Evolutionary conservation across 345 rosid genomes (phyloP), one percentile per base, ranked within the genome.

Genomic region (Barbarea vulgaris): DNA sequence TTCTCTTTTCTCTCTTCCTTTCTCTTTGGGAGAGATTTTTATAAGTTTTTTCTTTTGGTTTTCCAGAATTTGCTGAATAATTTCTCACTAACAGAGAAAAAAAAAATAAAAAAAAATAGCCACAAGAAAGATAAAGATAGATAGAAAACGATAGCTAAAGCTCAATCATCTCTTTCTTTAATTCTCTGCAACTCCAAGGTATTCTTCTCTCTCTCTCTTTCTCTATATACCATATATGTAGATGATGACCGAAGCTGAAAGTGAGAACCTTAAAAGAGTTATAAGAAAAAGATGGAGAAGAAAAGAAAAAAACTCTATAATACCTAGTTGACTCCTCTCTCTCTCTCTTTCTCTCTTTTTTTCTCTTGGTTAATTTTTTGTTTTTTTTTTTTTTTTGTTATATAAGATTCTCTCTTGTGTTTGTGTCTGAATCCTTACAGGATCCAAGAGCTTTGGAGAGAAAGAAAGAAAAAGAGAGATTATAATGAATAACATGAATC

Each of bases 141-240:
- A 82, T 42, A 81, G 80, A 82, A 84, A 87, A 87, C 83, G 93
- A 89, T 85, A 84, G 79, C 85, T 83, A 63, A 69, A 71, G 80
- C 86, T 78, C 83, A 61, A 69, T 42, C 80, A 62, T 69, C 64
- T 69, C 65, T 69, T 61, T 70, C 76, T 80, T 72, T 82, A 64
- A 67, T 73, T 61, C 83, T 84, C 87, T 81, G 87, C 87, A 86
- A 82, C 83, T 79, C 80, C 81, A 75, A 82, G 75, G 87, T 57
- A 83, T 25, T 42, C 64, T 27, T 62, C 37, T 44, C 75, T 64
- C 17, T 53, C 46, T 73, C 61, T 71, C 61, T 53, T 27, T 70
- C 67, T 64, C 67, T 33, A n/a, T 67, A n/a, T 39, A 27, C 63
- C 55, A 56, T 48, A 64, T 70, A 53, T 70, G 70, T 64, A 77